Evolutionary conservation across 73 alveolate species (phyloP), one percentile per base, ranked within the genome.

Genomic region (Paramecium octaurelia): DNA sequence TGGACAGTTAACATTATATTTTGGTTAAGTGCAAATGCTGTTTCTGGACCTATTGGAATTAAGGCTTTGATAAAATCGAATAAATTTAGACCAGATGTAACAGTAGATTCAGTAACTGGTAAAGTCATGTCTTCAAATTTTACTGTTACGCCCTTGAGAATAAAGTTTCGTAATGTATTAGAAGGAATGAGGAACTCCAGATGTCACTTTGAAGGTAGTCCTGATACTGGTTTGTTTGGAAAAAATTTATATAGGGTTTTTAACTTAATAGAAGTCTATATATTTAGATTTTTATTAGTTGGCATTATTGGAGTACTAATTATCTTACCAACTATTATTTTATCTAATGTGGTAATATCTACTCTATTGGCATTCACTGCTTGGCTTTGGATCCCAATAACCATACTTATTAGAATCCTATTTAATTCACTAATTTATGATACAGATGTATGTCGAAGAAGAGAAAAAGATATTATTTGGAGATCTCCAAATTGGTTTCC

Each of bases 191-290:
- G 18, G 4, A 80, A 20, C 18, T 80, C 91, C 3, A 40, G 91
- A 8, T 11, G 73, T 8, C n/a, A 46, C 8, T 76, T 80, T 80
- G 91, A 80, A 6, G 21, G 2, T 21, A 18, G 20, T 2, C 42
- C 91, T n/a, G 91, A 80, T 46, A 80, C 70, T 18, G 91, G 91
- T 9, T 80, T 80, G n/a, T 80, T 80, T 80, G 76, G 75, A 6
- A 80, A 80, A 80, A 44, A 23, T 46, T 40, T 80, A 16, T 80
- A 20, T 18, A 8, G 77, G 16, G n/a, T 80, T 11, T 80, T 14
- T n/a, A 80, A 80, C n/a, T 80, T 18, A 10, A 12, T 80, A 1
- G 91, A 80, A 48, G 91, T 80, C 14, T 80, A 80, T 16, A 20
- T 80, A 44, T 80, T 44, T 20, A 42, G 91, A 44, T 80, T 80